Evolutionary conservation across 2,329 filamentous ascomycete species (phyloP), one percentile per base, ranked within the genome.

Genomic region (Fusarium denticulatum): DNA sequence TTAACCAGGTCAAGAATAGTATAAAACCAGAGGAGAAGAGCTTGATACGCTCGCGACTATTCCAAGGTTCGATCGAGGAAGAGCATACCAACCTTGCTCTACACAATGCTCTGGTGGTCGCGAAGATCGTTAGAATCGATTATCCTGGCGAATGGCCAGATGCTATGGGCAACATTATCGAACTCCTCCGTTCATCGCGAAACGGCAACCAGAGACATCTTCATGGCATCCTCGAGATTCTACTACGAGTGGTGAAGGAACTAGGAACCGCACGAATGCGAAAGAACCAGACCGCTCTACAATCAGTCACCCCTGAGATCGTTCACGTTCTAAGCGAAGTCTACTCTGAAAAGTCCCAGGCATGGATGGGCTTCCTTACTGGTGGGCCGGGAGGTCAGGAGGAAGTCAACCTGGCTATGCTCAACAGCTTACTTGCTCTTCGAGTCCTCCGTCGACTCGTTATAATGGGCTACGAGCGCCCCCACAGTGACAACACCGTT

Each of bases 231-330:
- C 87, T 98, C 47, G 87, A 94, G 59, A 90, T 97, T 18, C 85
- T 98, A 16, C 86, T 98, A 20, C 92, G 96, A 53, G 91, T 97
- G 34, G 91, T 97, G 78, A 99, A 98, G 83, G 96, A 98, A 81
- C 86, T 98, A 11, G 91, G 93, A 2, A 95, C 93, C 0, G 95
- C 93, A 6, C 88, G 94, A 47, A 83, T 98, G 53, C 88, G 91
- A 63, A 90, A 89, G 72, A 95, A 92, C 0, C 91, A 95, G 77
- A 91, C 91, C 4, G 92, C 91, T 42, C 85, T 99, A 22, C 93
- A 97, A 75, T 90, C 91, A 3, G 88, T 94, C 36, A 91, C 95
- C 0, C 94, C 95, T 0, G 94, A 97, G 80, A 89, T 98, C 28
- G 89, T 97, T n/a, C 91, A 92, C 76, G 85, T 96, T 7, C 85